A percentile compares a stretch with the other conserved stretches of the same genome.
Conservation (phyloP, 2,329 filamentous ascomycete species). For the Xylaria arbuscula region DNA sequence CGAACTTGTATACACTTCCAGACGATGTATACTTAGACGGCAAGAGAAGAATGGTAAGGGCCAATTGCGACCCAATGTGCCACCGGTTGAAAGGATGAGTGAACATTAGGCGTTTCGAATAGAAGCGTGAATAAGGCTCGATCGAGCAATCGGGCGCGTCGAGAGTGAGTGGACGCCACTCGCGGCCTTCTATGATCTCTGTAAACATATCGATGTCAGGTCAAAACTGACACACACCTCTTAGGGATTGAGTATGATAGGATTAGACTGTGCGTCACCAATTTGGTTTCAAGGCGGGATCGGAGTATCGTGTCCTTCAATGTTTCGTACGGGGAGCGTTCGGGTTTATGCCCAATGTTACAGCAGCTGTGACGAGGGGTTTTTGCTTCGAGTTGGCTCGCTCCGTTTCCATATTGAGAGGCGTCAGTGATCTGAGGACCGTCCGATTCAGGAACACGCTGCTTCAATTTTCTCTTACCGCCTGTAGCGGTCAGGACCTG, state of each 20-base stretch:
- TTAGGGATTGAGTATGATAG: slow-evolving; percentile 4
- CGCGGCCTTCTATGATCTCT: not conserved
- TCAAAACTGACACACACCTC: not conserved
- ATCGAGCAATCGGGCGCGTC: slow-evolving; percentile 5
- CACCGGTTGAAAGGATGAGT: not conserved
- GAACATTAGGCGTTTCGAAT: slow-evolving; percentile 2
- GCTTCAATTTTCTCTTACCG: slow-evolving; percentile 33
- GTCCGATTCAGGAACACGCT: not conserved
- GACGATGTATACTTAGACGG: slow-evolving; percentile 1
- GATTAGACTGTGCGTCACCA: not conserved
- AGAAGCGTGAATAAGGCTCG: slow-evolving; percentile 3
- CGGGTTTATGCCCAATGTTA: slow-evolving; percentile 4
- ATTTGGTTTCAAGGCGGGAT: not conserved
- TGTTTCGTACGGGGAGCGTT: slow-evolving; percentile 2
- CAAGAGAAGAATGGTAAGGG: not conserved
- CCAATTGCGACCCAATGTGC: not conserved
- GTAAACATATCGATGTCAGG: slow-evolving; percentile 9
- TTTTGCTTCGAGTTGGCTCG: not conserved
- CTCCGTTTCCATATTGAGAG: not conserved
- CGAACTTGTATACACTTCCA: not conserved
- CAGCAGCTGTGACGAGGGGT: not conserved
- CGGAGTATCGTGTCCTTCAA: not conserved
- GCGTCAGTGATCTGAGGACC: not conserved
- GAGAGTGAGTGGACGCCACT: not conserved
- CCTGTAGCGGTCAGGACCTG: slow-evolving; percentile 24